A percentile compares a stretch with the other conserved stretches of the same genome.
These are phyloP conservation scores for Gracilaria domingensis DNA, from an alignment of 23 red algal species.

Conservation along the genomic window DNA sequence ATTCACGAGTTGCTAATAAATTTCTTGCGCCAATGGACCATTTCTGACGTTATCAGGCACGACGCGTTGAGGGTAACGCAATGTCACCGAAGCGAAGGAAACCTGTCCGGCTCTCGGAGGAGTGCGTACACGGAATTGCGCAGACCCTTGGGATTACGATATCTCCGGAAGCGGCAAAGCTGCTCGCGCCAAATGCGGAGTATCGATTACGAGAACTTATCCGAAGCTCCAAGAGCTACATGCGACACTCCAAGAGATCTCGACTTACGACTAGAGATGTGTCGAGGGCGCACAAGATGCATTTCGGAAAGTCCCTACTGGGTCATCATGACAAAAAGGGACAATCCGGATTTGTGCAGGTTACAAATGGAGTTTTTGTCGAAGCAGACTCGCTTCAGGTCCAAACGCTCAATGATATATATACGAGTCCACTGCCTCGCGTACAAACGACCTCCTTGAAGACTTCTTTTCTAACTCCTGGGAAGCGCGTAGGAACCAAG, in stretches of 20 bases:
- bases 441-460: neutral
- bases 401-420: neutral
- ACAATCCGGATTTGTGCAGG: conserved; percentile 1
- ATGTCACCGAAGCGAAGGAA: conserved; percentile 22
- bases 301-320: conserved; percentile 8
- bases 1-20: too few relatives aligned
- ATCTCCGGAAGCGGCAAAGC: conserved; percentile 45
- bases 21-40: too few relatives aligned
- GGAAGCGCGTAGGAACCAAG: neutral
- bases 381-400: conserved; percentile 5
- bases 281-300: conserved; percentile 33
- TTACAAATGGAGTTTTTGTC: conserved; percentile 29
- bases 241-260: conserved; percentile 90
- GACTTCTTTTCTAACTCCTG: neutral
- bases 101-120: conserved; percentile 36
- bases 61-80: neutral
- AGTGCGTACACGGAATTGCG: conserved; percentile 50
- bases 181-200: conserved; percentile 83
- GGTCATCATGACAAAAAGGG: conserved; percentile 15
- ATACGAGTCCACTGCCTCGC: neutral
- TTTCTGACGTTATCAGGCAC: neutral
- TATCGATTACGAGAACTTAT: conserved; percentile 88
- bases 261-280: conserved; percentile 77
- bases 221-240: conserved; percentile 88
- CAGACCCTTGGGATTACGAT: conserved; percentile 45